Percentiles rank a stretch among this genome's conserved stretches.
Evolutionary conservation across 805 yeast genomes (phyloP).

Genomic region (Suhomyces emberorum): DNA sequence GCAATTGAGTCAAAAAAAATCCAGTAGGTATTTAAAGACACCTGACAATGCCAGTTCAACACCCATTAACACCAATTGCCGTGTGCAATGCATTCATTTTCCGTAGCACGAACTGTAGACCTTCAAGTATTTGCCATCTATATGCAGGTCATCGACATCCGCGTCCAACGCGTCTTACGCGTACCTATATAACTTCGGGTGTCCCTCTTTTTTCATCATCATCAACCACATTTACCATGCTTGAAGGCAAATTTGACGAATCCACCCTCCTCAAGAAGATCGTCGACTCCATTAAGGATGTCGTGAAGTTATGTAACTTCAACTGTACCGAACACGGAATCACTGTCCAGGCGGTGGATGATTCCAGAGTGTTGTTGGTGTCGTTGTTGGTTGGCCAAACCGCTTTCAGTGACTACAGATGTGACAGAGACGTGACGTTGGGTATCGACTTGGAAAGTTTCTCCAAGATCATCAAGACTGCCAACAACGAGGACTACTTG

Average conservation of each 20-base stretch:
- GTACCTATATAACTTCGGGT: slow-evolving; percentile 1
- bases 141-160: background rate
- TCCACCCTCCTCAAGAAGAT: slow-evolving; percentile 88
- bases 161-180: background rate
- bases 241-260: slow-evolving; percentile 95
- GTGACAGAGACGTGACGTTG: slow-evolving; percentile 88
- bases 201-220: background rate
- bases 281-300: slow-evolving; percentile 90
- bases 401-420: slow-evolving; percentile 88
- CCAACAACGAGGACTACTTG: slow-evolving; percentile 82
- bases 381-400: slow-evolving; percentile 83
- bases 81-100: too few relatives aligned
- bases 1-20: too few relatives aligned
- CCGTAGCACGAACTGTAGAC: too few relatives aligned
- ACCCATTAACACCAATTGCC: too few relatives aligned
- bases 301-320: slow-evolving; percentile 93
- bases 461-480: slow-evolving; percentile 85
- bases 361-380: slow-evolving; percentile 90
- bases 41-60: too few relatives aligned
- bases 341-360: slow-evolving; percentile 96
- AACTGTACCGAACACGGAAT: slow-evolving; percentile 95
- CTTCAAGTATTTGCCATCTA: too few relatives aligned
- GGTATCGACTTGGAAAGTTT: slow-evolving; percentile 90
- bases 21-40: too few relatives aligned
- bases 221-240: slow-evolving; percentile 46